Percentiles rank a stretch among this genome's conserved stretches.
Evolutionary conservation across 768 basidiomycete genomes (phyloP).

Genomic region (Hygrocybe punicea): DNA sequence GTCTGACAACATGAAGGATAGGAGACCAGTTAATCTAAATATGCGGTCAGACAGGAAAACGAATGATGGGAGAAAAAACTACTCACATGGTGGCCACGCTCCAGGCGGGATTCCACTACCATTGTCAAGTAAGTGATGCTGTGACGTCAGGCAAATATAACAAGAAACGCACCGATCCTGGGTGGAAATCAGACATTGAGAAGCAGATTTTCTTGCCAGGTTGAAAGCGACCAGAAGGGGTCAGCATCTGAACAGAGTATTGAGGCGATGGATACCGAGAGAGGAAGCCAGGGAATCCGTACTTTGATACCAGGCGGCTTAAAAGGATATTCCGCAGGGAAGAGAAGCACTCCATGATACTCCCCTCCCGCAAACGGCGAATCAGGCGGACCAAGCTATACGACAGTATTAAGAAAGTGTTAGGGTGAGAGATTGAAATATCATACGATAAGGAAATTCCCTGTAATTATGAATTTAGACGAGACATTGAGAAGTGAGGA

Average conservation of each 20-base stretch:
- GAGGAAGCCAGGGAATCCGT: background rate
- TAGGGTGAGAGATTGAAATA: conserved; percentile 23
- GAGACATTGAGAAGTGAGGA: background rate
- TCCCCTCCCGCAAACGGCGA: conserved; percentile 89
- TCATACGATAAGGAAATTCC: conserved; percentile 89
- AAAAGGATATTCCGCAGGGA: conserved; percentile 94
- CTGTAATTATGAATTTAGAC: conserved; percentile 37
- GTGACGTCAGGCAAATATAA: conserved; percentile 2
- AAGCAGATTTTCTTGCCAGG: conserved; percentile 96
- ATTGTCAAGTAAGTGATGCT: background rate
- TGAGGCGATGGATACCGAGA: background rate
- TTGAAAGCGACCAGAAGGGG: conserved; percentile 86
- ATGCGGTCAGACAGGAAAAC: conserved; percentile 5
- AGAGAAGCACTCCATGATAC: conserved; percentile 88
- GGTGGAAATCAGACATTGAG: conserved; percentile 96
- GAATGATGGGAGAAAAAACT: conserved; percentile 5
- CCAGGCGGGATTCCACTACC: conserved; percentile 95
- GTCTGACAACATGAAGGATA: conserved; percentile 93
- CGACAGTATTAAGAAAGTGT: background rate
- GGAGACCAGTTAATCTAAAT: conserved; percentile 82
- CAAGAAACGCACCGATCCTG: conserved; percentile 68
- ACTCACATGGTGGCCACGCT: conserved; percentile 90
- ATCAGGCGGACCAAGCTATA: conserved; percentile 88
- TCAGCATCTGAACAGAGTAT: conserved; percentile 65
- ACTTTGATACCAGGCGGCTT: conserved; percentile 97